A percentile compares a stretch with the other conserved stretches of the same genome.
Conservation (phyloP, 2,329 filamentous ascomycete species). For the Ophiostoma perfectum region DNA sequence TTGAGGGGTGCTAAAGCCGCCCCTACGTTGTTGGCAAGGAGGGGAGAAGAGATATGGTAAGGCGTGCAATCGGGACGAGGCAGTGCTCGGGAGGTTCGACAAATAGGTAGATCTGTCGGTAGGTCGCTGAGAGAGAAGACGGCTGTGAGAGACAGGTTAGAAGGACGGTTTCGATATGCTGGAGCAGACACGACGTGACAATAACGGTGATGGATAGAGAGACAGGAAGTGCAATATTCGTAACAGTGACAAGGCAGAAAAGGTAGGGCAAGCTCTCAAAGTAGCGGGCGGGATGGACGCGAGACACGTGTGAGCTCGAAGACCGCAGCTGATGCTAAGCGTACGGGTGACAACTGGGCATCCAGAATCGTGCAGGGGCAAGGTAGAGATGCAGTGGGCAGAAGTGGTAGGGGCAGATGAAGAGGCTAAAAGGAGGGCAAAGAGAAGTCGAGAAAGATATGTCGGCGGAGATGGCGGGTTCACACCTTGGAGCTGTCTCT, state of each 20-base stretch:
- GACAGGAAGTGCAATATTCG: not conserved
- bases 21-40: slow-evolving; percentile 17
- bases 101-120: not conserved
- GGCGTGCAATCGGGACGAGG: not conserved
- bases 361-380: not conserved
- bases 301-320: slow-evolving; percentile 11
- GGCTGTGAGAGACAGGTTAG: not conserved
- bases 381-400: not conserved
- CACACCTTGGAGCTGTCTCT: slow-evolving; percentile 12
- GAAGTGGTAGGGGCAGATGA: slow-evolving; percentile 5
- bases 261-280: not conserved
- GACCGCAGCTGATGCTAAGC: not conserved
- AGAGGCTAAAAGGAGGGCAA: not conserved
- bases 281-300: not conserved
- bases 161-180: not conserved
- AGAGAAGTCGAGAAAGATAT: not conserved
- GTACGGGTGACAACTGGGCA: not conserved
- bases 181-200: not conserved
- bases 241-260: not conserved
- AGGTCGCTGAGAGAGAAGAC: not conserved
- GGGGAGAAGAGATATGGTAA: not conserved
- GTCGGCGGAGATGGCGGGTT: slow-evolving; percentile 7
- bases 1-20: slow-evolving; percentile 19
- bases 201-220: not conserved
- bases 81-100: not conserved